Percentiles rank a stretch among this genome's conserved stretches.
Evolutionary conservation across 805 yeast genomes (phyloP).

Genomic region (Clavispora vitiphila): DNA sequence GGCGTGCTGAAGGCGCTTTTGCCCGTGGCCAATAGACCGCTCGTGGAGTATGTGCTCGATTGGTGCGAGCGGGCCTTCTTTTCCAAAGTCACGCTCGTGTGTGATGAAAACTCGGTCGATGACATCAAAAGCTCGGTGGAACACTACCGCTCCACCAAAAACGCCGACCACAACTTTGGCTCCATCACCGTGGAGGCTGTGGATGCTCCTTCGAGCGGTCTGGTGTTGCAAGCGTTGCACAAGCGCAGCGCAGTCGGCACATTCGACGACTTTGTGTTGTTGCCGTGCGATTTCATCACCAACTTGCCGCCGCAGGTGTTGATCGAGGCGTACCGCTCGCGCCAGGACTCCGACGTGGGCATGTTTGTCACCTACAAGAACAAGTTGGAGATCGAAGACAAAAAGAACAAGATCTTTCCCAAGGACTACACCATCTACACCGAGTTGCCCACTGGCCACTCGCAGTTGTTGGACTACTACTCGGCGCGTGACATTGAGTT

Average conservation of each 20-base stretch:
- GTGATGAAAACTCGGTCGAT: slow-evolving; percentile 43
- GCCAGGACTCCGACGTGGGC: slow-evolving; percentile 63
- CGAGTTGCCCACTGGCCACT: slow-evolving; percentile 38
- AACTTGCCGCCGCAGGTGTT: slow-evolving; percentile 87
- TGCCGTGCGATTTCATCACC: slow-evolving; percentile 93
- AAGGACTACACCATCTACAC: slow-evolving; percentile 66
- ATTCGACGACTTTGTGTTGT: slow-evolving; percentile 51
- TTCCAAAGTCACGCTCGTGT: slow-evolving; percentile 60
- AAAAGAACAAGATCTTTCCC: slow-evolving; percentile 54
- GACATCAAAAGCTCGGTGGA: slow-evolving; percentile 47
- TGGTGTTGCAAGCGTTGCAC: slow-evolving; percentile 45
- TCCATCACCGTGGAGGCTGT: slow-evolving; percentile 20
- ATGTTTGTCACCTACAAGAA: slow-evolving; percentile 75
- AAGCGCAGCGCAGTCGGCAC: slow-evolving; percentile 37
- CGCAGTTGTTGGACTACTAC: slow-evolving; percentile 64
- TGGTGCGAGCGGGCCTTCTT: slow-evolving; percentile 92
- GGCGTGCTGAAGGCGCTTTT: slow-evolving; percentile 80
- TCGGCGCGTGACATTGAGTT: slow-evolving; percentile 64
- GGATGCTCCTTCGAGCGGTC: slow-evolving; percentile 49
- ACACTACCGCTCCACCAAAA: slow-evolving; percentile 39
- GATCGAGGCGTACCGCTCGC: slow-evolving; percentile 76
- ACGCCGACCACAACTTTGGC: slow-evolving; percentile 8
- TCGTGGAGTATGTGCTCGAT: slow-evolving; percentile 80
- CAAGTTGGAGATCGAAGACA: slow-evolving; percentile 70
- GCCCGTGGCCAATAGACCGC: slow-evolving; percentile 86